phyloP scores from a whole-genome alignment of 306 rosid species.

The Psophocarpus tetragonolobus region DNA sequence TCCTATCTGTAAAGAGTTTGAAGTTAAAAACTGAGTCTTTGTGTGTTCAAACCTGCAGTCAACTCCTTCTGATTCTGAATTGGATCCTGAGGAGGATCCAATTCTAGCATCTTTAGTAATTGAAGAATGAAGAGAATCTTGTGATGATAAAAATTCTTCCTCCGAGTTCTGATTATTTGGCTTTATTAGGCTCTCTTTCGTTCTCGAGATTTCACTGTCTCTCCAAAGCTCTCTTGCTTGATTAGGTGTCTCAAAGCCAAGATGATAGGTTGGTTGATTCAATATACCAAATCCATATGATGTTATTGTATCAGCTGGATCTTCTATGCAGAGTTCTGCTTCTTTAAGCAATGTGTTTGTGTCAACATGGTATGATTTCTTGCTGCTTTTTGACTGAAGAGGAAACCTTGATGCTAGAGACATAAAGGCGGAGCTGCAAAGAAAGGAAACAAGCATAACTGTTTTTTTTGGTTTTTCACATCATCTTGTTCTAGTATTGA shows the following conservation, averaged over 20 bases:
- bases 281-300: slow-evolving; percentile 38
- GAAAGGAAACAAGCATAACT: slow-evolving; percentile 27
- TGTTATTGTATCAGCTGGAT: slow-evolving; percentile 47
- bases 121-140: slow-evolving; percentile 78
- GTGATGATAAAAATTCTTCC: slow-evolving; percentile 74
- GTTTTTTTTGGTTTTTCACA: slow-evolving; percentile 9
- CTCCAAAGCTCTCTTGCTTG: slow-evolving; percentile 45
- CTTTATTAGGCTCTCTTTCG: slow-evolving; percentile 31
- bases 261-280: slow-evolving; percentile 45
- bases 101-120: slow-evolving; percentile 56
- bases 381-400: slow-evolving; percentile 41
- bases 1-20: slow-evolving; percentile 41
- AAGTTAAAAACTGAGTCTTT: slow-evolving; percentile 38
- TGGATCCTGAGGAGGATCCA: slow-evolving; percentile 57
- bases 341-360: slow-evolving; percentile 41
- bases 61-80: slow-evolving; percentile 69
- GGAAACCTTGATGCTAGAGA: slow-evolving; percentile 87
- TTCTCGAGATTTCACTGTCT: slow-evolving; percentile 38
- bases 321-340: slow-evolving; percentile 50
- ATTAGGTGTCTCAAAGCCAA: slow-evolving; percentile 39
- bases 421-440: slow-evolving; percentile 97
- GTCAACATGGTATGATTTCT: slow-evolving; percentile 39
- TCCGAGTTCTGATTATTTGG: slow-evolving; percentile 49
- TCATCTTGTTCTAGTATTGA: slow-evolving; percentile 18
- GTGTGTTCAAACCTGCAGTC: slow-evolving; percentile 39